Conservation (phyloP, 2,329 filamentous ascomycete genomes). For the Microcyclosporella mali region DNA sequence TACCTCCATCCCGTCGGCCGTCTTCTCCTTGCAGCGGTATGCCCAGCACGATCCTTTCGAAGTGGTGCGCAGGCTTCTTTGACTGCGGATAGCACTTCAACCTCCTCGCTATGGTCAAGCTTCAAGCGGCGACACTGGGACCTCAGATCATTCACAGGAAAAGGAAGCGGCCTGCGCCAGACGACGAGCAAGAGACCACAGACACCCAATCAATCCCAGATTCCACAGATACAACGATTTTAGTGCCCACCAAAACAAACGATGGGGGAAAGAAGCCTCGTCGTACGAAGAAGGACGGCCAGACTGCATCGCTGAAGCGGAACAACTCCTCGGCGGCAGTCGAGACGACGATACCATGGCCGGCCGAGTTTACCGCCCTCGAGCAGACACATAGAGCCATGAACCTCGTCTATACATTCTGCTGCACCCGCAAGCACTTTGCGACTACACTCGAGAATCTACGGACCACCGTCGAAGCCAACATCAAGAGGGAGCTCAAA, state of each 20-base stretch:
- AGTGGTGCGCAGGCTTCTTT: no score
- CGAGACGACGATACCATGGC: constrained; percentile 61
- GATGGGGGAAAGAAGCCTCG: constrained; percentile 51
- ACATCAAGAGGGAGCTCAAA: constrained; percentile 64
- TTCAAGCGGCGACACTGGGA: constrained; percentile 41
- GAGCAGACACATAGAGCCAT: constrained; percentile 74
- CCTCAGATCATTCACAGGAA: constrained; percentile 12
- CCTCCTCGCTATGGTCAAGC: constrained; percentile 38
- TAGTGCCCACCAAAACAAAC: constrained; percentile 50
- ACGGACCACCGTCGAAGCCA: constrained; percentile 73
- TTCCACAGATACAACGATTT: constrained; percentile 32
- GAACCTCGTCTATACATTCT: constrained; percentile 92
- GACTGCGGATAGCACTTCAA: no score
- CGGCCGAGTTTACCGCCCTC: constrained; percentile 64
- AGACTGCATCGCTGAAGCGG: constrained; percentile 37
- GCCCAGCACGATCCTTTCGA: no score
- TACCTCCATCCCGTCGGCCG: no score
- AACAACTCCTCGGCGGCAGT: constrained; percentile 47
- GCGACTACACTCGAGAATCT: constrained; percentile 89
- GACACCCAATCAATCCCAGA: constrained; percentile 6
- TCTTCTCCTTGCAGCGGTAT: no score
- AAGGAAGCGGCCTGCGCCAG: constrained; percentile 8
- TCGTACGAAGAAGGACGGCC: constrained; percentile 37
- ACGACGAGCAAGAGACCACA: constrained; percentile 4
- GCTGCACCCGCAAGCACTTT: constrained; percentile 84